Conservation (phyloP, 2,329 filamentous ascomycete species). For the Alternaria consortialis region DNA sequence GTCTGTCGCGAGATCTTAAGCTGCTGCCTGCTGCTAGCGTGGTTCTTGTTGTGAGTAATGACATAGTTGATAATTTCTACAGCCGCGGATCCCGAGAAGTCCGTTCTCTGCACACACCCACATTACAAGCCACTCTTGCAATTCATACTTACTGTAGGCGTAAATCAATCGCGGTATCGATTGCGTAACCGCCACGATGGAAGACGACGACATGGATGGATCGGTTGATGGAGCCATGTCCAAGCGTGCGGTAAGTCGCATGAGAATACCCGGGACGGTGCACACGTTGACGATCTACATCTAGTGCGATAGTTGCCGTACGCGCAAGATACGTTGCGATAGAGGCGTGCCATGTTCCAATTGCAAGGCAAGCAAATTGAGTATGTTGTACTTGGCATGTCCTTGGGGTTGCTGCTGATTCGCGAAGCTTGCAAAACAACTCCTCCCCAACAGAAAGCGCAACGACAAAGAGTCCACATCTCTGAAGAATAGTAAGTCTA, state of each 20-base stretch:
- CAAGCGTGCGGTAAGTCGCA: conserved; percentile 42
- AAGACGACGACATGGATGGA: conserved; percentile 42
- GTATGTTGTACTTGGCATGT: conserved; percentile 28
- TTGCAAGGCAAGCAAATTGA: conserved; percentile 48
- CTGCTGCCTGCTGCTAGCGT: neutral
- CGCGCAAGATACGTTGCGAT: conserved; percentile 49
- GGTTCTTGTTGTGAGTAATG: conserved; percentile 16
- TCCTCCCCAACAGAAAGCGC: conserved; percentile 42
- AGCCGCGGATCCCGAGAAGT: conserved; percentile 27
- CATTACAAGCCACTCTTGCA: conserved; percentile 18
- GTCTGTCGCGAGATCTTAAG: neutral
- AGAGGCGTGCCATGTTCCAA: conserved; percentile 47
- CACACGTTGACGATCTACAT: conserved; percentile 11
- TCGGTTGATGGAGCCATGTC: conserved; percentile 35
- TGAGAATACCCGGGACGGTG: neutral
- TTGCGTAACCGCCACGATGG: conserved; percentile 34
- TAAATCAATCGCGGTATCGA: conserved; percentile 20
- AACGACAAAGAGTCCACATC: conserved; percentile 48
- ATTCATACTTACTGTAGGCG: conserved; percentile 22
- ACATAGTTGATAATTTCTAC: conserved; percentile 19
- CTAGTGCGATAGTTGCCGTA: conserved; percentile 49
- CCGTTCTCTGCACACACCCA: conserved; percentile 21
- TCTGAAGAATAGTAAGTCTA: conserved; percentile 49
- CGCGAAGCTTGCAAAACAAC: conserved; percentile 45
- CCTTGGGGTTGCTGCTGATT: conserved; percentile 15